Evolutionary conservation across 768 basidiomycete genomes (phyloP), one percentile per base, ranked within the genome.

Genomic region (Russula sp.): DNA sequence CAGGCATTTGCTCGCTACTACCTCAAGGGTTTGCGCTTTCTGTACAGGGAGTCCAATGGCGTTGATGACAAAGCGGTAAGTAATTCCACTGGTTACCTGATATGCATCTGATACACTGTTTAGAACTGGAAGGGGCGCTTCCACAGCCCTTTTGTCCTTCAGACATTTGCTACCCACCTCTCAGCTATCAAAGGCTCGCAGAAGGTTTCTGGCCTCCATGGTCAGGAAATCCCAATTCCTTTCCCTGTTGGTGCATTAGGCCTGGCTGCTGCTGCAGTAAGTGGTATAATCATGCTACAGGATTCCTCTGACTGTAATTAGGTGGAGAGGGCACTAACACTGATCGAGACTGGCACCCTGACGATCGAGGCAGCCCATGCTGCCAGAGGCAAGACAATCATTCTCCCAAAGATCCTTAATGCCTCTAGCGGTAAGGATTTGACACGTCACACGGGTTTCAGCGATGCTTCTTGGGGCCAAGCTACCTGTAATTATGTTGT

Each of bases 51-150:
- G 4, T 4, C 35, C 35, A 9, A 35, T 35, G 35, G 35, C n/a
- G n/a, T n/a, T 35, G 35, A 35, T 9, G 9, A 35, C 35, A 35
- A 35, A 54, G 39, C 39, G 37, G 53, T 40, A 22, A 6, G 14
- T n/a, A 8, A 55, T 18, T 4, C 27, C 3, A 9, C 16, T 16
- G 8, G 7, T 10, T 13, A 35, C 7, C 5, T 1, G 6, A 31
- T 32, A 44, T 35, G 31, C 4, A 2, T 14, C 51, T 35, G 8
- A 45, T n/a, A 10, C 2, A n/a, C n/a, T 31, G 7, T 18, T 13
- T 27, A 55, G 55, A 55, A 55, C 31, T 55, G 55, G 55, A 44
- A 10, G 55, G 55, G 55, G 42, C 55, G 18, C 27, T 45, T 55
- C 32, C 42, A 27, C 16, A 8, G 39, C 42, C 27, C 40, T 22